Evolutionary conservation across 306 rosid genomes (phyloP), one percentile per base, ranked within the genome.

Genomic region (Lupinus albus): DNA sequence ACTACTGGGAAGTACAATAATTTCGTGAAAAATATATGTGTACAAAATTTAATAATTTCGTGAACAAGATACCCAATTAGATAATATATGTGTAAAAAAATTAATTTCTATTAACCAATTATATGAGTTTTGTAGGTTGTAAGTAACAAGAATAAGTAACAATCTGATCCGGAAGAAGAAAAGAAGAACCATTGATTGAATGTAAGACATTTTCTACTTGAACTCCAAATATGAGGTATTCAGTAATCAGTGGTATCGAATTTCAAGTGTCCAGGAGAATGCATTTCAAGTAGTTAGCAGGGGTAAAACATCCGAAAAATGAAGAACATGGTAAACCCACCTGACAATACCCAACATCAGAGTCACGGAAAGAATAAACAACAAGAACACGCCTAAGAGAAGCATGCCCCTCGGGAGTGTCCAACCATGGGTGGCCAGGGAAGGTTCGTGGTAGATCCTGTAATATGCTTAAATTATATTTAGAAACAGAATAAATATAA

Each of bases 341-440:
- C 95, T 94, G 99, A 81, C 99, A 94, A 74, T 94, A 94, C 50
- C 99, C 99, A 72, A 94, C 99, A 78, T 94, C 99, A 62, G 99
- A 94, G 71, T 94, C 99, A 20, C 99, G 96, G 82, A 94, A 94
- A n/a, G 99, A 94, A 86, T 94, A 94, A 14, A 77, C 95, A 68
- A 90, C 97, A 79, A 94, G 99, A 44, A 94, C 97, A 12, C 95
- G 97, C 56, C 97, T 83, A 48, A 94, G 96, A 73, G 97, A 79
- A 67, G 96, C 90, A 49, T 94, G 99, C 44, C 99, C 97, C 68
- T 84, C 97, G 30, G 88, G 86, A 77, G 96, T 94, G 86, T 94
- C 99, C 86, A 94, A 77, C 97, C 97, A 94, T 3, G 97, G 73
- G 73, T 94, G 99, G 70, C 97, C 99, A 0, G 99, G 99, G 77